Conservation (phyloP, 371 early-diverging fungal species). For the Synchytrium microbalum region DNA sequence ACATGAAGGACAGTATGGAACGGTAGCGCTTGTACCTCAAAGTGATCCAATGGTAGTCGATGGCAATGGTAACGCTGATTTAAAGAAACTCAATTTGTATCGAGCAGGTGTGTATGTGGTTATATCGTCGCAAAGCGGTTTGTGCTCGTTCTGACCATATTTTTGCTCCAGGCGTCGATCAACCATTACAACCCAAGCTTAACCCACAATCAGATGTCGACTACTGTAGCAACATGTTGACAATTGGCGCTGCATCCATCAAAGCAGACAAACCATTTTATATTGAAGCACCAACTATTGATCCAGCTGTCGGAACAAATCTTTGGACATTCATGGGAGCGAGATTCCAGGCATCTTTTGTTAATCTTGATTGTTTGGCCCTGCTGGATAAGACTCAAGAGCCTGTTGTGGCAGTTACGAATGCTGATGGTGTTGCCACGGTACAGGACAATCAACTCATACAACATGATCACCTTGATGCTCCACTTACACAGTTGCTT, state of each 20-base stretch:
- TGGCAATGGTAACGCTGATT: constrained; percentile 14
- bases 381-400: too few relatives aligned
- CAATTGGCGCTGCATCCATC: constrained; percentile 15
- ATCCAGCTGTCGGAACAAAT: constrained; percentile 18
- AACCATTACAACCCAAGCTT: constrained; percentile 9
- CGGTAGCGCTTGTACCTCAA: constrained; percentile 26
- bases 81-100: constrained; percentile 22
- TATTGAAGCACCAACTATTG: too few relatives aligned
- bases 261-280: constrained; percentile 19
- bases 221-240: constrained; percentile 24
- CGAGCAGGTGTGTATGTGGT: constrained; percentile 20
- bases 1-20: constrained; percentile 11
- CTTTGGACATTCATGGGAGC: constrained; percentile 23
- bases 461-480: too few relatives aligned
- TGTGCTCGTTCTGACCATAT: too few relatives aligned
- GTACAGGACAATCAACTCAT: too few relatives aligned
- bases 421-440: too few relatives aligned
- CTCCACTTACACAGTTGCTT: too few relatives aligned
- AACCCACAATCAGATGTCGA: constrained; percentile 5
- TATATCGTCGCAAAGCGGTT: too few relatives aligned
- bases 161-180: too few relatives aligned
- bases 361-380: too few relatives aligned
- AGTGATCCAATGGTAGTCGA: constrained; percentile 28
- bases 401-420: too few relatives aligned
- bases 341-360: constrained; percentile 15